These are phyloP conservation scores for Nymphaea colorata DNA, from an alignment of 164 flowering plant species.

Conservation along the genomic window DNA sequence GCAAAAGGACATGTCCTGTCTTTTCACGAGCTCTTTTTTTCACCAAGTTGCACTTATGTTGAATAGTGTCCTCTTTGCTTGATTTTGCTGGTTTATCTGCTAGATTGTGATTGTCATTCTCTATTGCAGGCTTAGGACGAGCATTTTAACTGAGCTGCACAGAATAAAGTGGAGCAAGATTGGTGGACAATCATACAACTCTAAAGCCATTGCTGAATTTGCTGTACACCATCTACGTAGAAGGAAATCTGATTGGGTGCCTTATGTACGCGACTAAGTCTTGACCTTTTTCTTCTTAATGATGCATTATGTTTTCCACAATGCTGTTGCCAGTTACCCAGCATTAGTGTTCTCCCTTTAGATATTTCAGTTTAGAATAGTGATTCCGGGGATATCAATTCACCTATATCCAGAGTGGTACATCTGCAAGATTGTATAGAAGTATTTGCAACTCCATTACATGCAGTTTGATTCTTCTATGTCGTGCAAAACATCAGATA, in stretches of 20 bases:
- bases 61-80: background rate
- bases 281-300: background rate
- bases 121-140: slow-evolving; percentile 41
- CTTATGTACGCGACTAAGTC: slow-evolving; percentile 55
- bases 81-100: background rate
- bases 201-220: slow-evolving; percentile 49
- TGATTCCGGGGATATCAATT: too few species aligned
- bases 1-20: too few species aligned
- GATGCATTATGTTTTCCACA: background rate
- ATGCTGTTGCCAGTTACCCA: background rate
- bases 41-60: background rate
- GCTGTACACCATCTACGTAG: slow-evolving; percentile 74
- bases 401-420: too few species aligned
- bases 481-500: too few species aligned
- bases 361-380: too few species aligned
- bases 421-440: too few species aligned
- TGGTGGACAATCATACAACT: slow-evolving; percentile 1
- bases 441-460: too few species aligned
- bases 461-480: too few species aligned
- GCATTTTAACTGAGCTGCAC: slow-evolving; percentile 84
- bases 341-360: too few species aligned
- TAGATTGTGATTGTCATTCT: background rate
- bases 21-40: too few species aligned
- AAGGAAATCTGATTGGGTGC: slow-evolving; percentile 65
- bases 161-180: slow-evolving; percentile 45